A percentile compares a stretch with the other conserved stretches of the same genome.
These are phyloP conservation scores for Fagus sylvatica DNA, from an alignment of 306 rosid genomes.

Conservation along the genomic window DNA sequence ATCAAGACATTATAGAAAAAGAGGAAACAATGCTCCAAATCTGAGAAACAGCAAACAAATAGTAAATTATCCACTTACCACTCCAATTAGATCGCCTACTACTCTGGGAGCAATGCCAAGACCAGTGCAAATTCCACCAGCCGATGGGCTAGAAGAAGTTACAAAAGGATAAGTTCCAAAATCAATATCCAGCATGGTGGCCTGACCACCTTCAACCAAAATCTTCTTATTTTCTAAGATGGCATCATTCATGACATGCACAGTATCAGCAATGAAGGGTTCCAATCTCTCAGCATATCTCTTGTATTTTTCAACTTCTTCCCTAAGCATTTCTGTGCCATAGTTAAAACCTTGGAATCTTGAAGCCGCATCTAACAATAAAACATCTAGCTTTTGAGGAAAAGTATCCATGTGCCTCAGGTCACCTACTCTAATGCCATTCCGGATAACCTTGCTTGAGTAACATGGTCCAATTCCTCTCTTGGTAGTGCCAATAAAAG, in stretches of 20 bases:
- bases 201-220: constrained; percentile 98
- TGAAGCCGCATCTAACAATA: constrained; percentile 69
- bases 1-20: background rate
- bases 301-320: constrained; percentile 87
- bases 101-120: constrained; percentile 94
- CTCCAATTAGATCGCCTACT: constrained; percentile 93
- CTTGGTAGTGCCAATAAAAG: constrained; percentile 95
- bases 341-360: constrained; percentile 80
- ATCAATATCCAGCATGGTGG: constrained; percentile 94
- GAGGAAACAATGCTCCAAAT: background rate
- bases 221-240: constrained; percentile 71
- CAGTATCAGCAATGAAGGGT: constrained; percentile 83
- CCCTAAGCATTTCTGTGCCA: constrained; percentile 65
- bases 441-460: constrained; percentile 81
- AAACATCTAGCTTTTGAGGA: constrained; percentile 77
- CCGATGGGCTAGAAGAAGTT: constrained; percentile 97
- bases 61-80: constrained; percentile 55
- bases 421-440: constrained; percentile 90
- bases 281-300: constrained; percentile 93
- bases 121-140: constrained; percentile 97
- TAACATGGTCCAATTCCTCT: constrained; percentile 99
- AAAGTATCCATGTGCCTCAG: constrained; percentile 88
- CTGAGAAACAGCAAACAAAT: background rate
- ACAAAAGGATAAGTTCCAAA: constrained; percentile 98
- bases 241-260: constrained; percentile 77